Conservation (phyloP, 1,284 basidiomycete species). For the Puccinia horiana region DNA sequence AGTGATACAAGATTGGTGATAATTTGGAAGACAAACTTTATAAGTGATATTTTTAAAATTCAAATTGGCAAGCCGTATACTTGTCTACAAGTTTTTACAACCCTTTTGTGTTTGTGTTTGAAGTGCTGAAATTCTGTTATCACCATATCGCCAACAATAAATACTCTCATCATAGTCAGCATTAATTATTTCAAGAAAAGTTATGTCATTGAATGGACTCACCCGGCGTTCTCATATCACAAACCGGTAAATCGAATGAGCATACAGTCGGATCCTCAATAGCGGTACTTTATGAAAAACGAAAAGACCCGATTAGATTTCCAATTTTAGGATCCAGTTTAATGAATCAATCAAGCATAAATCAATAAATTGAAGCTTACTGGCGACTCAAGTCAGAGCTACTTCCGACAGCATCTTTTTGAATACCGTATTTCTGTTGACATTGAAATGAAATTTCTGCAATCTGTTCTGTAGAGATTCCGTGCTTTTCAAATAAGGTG, state of each 20-base stretch:
- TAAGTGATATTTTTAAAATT: neutral
- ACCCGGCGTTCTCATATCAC: conserved; percentile 35
- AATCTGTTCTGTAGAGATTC: conserved; percentile 33
- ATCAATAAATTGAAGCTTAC: neutral
- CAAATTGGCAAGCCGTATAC: conserved; percentile 27
- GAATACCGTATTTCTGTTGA: conserved; percentile 37
- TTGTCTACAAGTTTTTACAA: conserved; percentile 36
- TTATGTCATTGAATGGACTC: neutral
- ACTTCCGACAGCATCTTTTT: neutral
- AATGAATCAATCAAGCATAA: neutral
- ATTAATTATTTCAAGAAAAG: neutral
- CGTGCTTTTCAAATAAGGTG: conserved; percentile 37
- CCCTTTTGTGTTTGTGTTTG: conserved; percentile 27
- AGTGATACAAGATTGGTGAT: too few species aligned
- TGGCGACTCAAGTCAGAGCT: neutral
- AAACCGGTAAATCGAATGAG: conserved; percentile 37
- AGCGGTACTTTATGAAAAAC: neutral
- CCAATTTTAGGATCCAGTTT: neutral
- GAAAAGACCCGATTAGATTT: neutral
- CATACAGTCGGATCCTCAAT: conserved; percentile 15
- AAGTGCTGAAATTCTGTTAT: conserved; percentile 17
- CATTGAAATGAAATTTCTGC: conserved; percentile 26
- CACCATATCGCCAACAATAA: neutral
- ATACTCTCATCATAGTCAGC: neutral
- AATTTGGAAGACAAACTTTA: too few species aligned